phyloP scores from a whole-genome alignment of 1,284 basidiomycete species.

The Stereum hirsutum region DNA sequence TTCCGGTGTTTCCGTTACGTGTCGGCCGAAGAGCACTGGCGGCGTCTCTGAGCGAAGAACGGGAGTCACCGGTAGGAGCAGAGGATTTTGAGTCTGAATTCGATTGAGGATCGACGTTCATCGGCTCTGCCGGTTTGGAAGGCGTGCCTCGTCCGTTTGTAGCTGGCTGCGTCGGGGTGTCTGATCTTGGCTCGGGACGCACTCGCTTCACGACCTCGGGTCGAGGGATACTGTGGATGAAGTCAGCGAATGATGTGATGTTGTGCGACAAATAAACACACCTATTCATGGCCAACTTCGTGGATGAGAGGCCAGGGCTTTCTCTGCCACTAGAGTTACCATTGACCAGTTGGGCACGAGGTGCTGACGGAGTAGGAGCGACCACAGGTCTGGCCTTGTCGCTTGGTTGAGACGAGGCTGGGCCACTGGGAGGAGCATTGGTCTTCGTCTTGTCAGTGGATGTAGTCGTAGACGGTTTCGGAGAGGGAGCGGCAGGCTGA shows the following conservation, averaged over 20 bases:
- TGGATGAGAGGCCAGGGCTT: constrained; percentile 22
- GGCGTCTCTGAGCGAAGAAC: not conserved
- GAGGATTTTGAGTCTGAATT: not conserved
- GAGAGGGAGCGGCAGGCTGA: constrained; percentile 4
- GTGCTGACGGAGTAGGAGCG: constrained; percentile 42
- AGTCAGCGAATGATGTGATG: not conserved
- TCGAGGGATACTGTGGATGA: constrained; percentile 46
- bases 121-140: constrained; percentile 14
- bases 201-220: constrained; percentile 71
- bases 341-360: constrained; percentile 39
- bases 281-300: constrained; percentile 61
- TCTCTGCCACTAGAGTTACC: constrained; percentile 15
- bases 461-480: constrained; percentile 6
- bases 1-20: not conserved
- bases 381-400: constrained; percentile 18
- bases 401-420: not conserved
- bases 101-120: constrained; percentile 28
- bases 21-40: constrained; percentile 1
- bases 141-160: constrained; percentile 8
- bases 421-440: constrained; percentile 16
- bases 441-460: constrained; percentile 28
- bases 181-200: constrained; percentile 33
- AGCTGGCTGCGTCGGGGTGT: constrained; percentile 11
- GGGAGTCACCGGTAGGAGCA: not conserved
- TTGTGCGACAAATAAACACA: constrained; percentile 25